Percentiles rank a stretch among this genome's conserved stretches.
Evolutionary conservation across 2,329 filamentous ascomycete species (phyloP).

Genomic region (Byssoonygena ceratinophila): DNA sequence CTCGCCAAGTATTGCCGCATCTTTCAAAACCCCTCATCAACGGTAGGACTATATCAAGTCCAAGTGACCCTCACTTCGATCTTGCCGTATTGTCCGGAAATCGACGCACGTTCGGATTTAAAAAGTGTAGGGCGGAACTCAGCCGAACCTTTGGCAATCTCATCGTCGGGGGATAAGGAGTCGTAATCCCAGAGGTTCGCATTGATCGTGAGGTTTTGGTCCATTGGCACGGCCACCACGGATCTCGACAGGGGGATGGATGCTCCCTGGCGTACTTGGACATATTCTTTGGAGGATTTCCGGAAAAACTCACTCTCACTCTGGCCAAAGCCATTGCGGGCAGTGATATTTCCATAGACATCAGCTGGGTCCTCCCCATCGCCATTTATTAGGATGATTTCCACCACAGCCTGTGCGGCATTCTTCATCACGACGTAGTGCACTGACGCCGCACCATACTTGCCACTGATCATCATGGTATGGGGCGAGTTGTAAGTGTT

Average conservation of each 20-base stretch:
- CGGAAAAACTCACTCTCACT: background rate
- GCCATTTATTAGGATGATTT: background rate
- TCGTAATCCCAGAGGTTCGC: background rate
- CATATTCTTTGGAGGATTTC: background rate
- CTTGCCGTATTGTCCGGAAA: background rate
- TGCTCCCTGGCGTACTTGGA: background rate
- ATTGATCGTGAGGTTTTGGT: background rate
- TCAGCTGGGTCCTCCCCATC: background rate
- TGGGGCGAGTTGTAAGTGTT: background rate
- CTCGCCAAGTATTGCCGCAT: too few species aligned
- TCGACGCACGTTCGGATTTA: background rate
- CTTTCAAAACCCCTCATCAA: too few species aligned
- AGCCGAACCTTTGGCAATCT: background rate
- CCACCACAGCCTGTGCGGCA: background rate
- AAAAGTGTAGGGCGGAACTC: background rate
- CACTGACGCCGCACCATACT: background rate
- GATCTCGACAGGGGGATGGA: background rate
- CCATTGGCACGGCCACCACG: background rate
- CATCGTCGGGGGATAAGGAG: background rate
- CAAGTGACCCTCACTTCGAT: background rate
- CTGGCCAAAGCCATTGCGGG: background rate
- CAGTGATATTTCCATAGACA: background rate
- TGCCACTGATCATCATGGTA: background rate
- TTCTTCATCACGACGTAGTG: background rate
- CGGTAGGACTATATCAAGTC: background rate